Evolutionary conservation across 2,329 filamentous ascomycete species (phyloP), one percentile per base, ranked within the genome.

Genomic region (Trichothecium roseum): DNA sequence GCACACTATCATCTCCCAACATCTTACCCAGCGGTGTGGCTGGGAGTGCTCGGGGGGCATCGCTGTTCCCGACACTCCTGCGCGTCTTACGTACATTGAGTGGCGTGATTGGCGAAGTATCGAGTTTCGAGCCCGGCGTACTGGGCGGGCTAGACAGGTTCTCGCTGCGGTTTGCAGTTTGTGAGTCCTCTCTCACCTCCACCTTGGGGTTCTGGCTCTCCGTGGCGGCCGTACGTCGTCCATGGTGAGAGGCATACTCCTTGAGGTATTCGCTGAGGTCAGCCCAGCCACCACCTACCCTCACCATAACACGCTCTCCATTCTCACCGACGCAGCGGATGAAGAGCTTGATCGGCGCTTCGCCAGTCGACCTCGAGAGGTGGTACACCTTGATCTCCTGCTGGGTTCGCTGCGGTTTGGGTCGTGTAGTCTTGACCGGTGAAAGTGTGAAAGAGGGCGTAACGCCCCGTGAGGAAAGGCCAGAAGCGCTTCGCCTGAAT

Each of bases 271-370:
- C 91, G 27, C 84, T 89, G 15, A 98, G 66, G 56, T 98, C 91
- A 12, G 88, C 87, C 91, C 91, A 98, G n/a, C 91, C 91, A 40
- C 91, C 91, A 10, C 91, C 91, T 10, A 98, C 89, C 26, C 91
- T 83, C 7, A 98, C 91, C 91, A 98, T 96, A 41, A 96, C 87
- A 35, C 91, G 78, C 57, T 96, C 87, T 13, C 84, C 85, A 38
- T 78, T 72, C 55, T 94, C 87, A 34, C 91, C 91, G 3, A 98
- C 88, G 2, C 87, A 79, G 13, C 91, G 82, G 35, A 98, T 88
- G 50, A 93, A 94, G 5, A 98, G 74, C 59, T 95, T 96, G 52
- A 95, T 88, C 1, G 91, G 91, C 10, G 85, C 76, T 44, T 91
- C 81, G 38, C 84, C 84, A 26, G 81, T 86, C 14, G 82, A 79